Base-by-base conservation (phyloP, 148 eudicot species). In the Vaccinium myrtillus region DNA sequence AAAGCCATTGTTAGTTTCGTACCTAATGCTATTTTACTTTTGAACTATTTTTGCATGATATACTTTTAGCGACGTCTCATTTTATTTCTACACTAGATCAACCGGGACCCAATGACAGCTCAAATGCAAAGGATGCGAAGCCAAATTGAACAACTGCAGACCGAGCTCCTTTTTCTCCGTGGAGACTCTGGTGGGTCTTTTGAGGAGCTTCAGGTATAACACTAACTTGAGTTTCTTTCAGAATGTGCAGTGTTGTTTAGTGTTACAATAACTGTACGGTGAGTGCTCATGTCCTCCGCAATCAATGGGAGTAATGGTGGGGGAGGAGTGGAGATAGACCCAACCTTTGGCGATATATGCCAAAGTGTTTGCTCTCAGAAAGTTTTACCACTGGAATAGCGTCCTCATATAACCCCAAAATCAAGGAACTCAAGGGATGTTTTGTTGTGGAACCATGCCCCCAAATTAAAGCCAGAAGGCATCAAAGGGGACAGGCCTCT, bases 41-140 rank as follows among this genome's bases (percentile, higher is more conserved):
- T 18, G 43, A 32, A 79, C 46, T 30, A 27, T 25, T 80, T 50
- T 85, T 39, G 51, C 56, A 18, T 53, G 43, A 9, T 49, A 73
- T 15, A 14, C 54, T 77, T 23, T 61, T 69, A 54, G 59, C 14
- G 7, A 65, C 8, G 69, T 43, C 80, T 87, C 8, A 71, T 46
- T 76, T 77, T 79, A 27, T 81, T 86, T 86, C 36, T 79, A 83
- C 77, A 89, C 83, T 86, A 97, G 99, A 83, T 97, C 84, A 97
- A 97, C 79, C 98, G 98, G 75, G 99, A 97, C 83, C 99, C 99
- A 46, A 83, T 91, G 89, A 88, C 98, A 86, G 95, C 96, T 76
- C 95, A 95, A 83, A 83, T 95, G 94, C 98, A 97, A 89, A 92
- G 87, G 82, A 95, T 97, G 99, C 91, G 95, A 65, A 91, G 92